Evolutionary conservation across 1,139 yeast species (phyloP).

Genomic region (Candida sp.): DNA sequence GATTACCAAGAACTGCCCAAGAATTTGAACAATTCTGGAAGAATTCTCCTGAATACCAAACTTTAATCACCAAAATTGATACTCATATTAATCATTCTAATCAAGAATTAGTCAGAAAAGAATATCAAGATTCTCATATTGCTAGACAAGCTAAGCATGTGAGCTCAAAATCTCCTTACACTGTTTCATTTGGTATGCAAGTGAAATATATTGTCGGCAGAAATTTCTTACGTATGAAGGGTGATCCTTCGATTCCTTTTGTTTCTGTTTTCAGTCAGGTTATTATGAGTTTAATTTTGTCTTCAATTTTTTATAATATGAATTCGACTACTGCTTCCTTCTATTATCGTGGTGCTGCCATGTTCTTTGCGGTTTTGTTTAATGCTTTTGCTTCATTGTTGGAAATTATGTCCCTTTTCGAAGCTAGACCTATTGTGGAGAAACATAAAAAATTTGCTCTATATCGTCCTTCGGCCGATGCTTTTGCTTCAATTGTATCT

Average conservation of each 20-base stretch:
- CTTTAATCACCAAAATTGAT: constrained; percentile 16
- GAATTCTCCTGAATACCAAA: constrained; percentile 15
- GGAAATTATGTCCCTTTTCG: constrained; percentile 54
- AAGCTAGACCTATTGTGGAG: constrained; percentile 55
- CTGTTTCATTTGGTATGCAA: constrained; percentile 33
- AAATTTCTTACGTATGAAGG: constrained; percentile 22
- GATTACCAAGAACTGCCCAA: constrained; percentile 22
- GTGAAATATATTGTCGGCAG: constrained; percentile 24
- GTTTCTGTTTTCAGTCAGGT: constrained; percentile 23
- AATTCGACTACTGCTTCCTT: constrained; percentile 47
- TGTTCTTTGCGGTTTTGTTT: constrained; percentile 56
- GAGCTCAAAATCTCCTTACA: constrained; percentile 25
- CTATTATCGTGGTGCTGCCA: constrained; percentile 53
- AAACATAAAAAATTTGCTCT: constrained; percentile 63
- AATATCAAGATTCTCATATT: constrained; percentile 18
- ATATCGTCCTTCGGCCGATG: constrained; percentile 68
- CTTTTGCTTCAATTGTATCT: constrained; percentile 54
- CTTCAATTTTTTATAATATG: constrained; percentile 53
- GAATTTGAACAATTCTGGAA: constrained; percentile 25
- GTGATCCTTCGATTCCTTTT: constrained; percentile 28
- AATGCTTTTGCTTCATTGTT: constrained; percentile 57
- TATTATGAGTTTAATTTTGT: constrained; percentile 29
- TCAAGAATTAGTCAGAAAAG: constrained; percentile 5
- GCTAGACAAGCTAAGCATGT: constrained; percentile 27
- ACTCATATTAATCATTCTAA: constrained; percentile 8